Conservation (phyloP, 352 stramenopile species). For the Phytophthora ramorum region DNA sequence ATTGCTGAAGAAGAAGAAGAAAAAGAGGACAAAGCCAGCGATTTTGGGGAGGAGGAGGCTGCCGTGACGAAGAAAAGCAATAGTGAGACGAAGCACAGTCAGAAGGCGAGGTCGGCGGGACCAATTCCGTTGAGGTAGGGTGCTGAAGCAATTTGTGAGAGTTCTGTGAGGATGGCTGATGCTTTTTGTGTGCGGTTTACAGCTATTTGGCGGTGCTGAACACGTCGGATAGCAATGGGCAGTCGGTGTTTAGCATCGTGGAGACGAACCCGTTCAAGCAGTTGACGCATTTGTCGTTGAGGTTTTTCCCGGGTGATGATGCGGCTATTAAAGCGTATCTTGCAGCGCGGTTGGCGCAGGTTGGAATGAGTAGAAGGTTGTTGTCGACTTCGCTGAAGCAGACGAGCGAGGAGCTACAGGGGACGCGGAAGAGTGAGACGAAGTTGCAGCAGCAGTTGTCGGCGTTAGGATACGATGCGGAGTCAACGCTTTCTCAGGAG, state of each 20-base stretch:
- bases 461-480: constrained; percentile 55
- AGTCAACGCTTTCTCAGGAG: constrained; percentile 65
- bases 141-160: not conserved
- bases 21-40: constrained; percentile 5
- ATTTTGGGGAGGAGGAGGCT: constrained; percentile 12
- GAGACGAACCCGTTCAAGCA: constrained; percentile 96
- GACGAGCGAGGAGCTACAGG: constrained; percentile 51
- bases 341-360: constrained; percentile 87
- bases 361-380: constrained; percentile 56
- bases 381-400: constrained; percentile 51
- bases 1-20: constrained; percentile 17
- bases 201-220: constrained; percentile 88
- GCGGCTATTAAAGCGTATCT: constrained; percentile 92
- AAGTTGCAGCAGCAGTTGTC: constrained; percentile 64
- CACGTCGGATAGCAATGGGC: constrained; percentile 62
- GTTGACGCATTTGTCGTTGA: constrained; percentile 92
- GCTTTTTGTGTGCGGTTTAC: not conserved
- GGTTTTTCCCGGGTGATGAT: constrained; percentile 89
- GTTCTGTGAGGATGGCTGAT: not conserved
- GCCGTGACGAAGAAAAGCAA: not conserved
- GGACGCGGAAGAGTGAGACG: constrained; percentile 48
- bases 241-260: constrained; percentile 92
- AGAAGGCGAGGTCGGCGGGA: constrained; percentile 65
- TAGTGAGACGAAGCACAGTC: constrained; percentile 20
- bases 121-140: constrained; percentile 68